Percentiles rank a stretch among this genome's conserved stretches.
These are phyloP conservation scores for Gossypium longicalyx DNA, from an alignment of 345 rosid genomes.

Conservation along the genomic window DNA sequence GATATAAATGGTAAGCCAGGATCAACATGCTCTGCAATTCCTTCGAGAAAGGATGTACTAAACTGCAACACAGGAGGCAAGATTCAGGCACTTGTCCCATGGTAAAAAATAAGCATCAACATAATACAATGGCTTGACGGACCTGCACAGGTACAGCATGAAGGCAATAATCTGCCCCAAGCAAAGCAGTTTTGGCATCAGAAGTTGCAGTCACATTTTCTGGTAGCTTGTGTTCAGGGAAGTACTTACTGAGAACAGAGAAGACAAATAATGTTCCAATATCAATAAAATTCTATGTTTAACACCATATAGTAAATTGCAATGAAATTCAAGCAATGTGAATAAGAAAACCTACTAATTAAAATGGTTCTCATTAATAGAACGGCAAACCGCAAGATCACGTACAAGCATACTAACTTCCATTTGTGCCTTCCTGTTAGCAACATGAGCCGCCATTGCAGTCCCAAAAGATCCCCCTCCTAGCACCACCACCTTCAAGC, in stretches of 20 bases:
- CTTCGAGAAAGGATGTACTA: constrained; percentile 76
- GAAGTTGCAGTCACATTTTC: constrained; percentile 74
- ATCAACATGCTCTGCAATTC: constrained; percentile 66
- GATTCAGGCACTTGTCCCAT: constrained; percentile 17
- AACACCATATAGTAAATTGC: background rate
- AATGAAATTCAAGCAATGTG: background rate
- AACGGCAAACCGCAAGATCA: constrained; percentile 58
- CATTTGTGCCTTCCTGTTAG: constrained; percentile 56
- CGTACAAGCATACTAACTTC: constrained; percentile 84
- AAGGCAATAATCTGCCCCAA: constrained; percentile 77
- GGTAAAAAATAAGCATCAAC: background rate
- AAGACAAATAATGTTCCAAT: background rate
- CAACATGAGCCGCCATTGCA: constrained; percentile 93
- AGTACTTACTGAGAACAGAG: constrained; percentile 57
- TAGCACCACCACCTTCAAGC: constrained; percentile 80
- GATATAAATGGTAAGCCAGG: constrained; percentile 89
- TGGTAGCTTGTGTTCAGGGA: constrained; percentile 76
- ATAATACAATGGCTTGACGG: constrained; percentile 1
- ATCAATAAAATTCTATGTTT: background rate
- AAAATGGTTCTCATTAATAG: constrained; percentile 55
- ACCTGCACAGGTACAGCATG: constrained; percentile 98
- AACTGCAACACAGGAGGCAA: constrained; percentile 51
- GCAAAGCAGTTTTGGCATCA: constrained; percentile 68
- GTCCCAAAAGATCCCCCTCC: constrained; percentile 98
- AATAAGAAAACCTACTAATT: constrained; percentile 42